Conservation (phyloP, 1,284 basidiomycete species). For the Tylopilus sp. region DNA sequence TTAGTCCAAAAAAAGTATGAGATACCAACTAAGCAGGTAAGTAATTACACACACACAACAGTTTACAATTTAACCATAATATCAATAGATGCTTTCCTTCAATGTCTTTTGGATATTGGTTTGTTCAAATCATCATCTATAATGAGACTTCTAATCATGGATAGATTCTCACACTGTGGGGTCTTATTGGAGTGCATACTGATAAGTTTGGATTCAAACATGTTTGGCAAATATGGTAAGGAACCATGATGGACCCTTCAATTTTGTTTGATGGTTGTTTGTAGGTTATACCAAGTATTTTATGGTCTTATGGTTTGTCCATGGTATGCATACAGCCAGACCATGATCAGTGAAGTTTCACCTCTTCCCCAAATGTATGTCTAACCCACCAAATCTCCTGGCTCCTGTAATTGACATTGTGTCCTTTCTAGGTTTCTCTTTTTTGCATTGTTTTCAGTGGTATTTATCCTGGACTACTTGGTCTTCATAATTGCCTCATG, state of each 20-base stretch:
- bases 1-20: constrained; percentile 70
- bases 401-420: background rate
- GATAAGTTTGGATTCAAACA: constrained; percentile 78
- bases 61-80: background rate
- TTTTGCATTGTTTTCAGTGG: constrained; percentile 75
- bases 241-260: background rate
- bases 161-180: constrained; percentile 73
- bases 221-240: constrained; percentile 76
- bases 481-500: too few species aligned
- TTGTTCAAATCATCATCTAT: constrained; percentile 17
- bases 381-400: background rate
- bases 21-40: constrained; percentile 69
- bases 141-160: background rate
- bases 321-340: constrained; percentile 83
- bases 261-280: constrained; percentile 16
- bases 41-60: constrained; percentile 12
- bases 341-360: constrained; percentile 82
- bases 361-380: constrained; percentile 68
- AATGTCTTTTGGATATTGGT: constrained; percentile 74
- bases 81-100: constrained; percentile 63
- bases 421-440: constrained; percentile 60
- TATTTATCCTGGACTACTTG: constrained; percentile 26
- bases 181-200: constrained; percentile 74
- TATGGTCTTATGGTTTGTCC: constrained; percentile 80
- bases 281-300: constrained; percentile 64